A percentile compares a stretch with the other conserved stretches of the same genome.
Evolutionary conservation across 1,284 basidiomycete species (phyloP).

Genomic region (Tilletia caries): DNA sequence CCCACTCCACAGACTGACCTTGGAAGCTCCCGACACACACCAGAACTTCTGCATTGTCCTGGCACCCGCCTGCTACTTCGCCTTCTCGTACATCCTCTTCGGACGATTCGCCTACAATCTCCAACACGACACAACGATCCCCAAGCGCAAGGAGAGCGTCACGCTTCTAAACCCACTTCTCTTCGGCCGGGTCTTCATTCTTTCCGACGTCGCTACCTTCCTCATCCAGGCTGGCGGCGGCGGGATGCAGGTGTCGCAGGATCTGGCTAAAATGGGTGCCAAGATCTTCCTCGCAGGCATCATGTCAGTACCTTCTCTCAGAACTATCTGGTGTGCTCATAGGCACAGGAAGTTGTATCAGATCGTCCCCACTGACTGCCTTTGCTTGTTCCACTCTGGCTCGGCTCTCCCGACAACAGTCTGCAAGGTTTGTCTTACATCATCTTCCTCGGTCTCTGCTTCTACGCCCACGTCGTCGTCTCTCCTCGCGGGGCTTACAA

Average conservation of each 20-base stretch:
- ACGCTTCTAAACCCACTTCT: conserved; percentile 35
- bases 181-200: conserved; percentile 42
- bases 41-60: conserved; percentile 35
- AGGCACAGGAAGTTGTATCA: no score
- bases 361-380: no score
- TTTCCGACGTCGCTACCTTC: conserved; percentile 42
- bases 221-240: conserved; percentile 25
- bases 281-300: conserved; percentile 38
- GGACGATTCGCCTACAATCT: conserved; percentile 26
- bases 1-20: neutral
- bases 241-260: conserved; percentile 20
- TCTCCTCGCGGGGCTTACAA: neutral
- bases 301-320: conserved; percentile 7
- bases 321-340: no score
- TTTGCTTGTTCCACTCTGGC: neutral
- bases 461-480: conserved; percentile 16
- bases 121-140: conserved; percentile 23
- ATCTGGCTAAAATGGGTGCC: conserved; percentile 24
- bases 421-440: conserved; percentile 34
- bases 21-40: neutral
- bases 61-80: conserved; percentile 34
- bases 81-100: conserved; percentile 44
- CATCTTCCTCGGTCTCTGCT: conserved; percentile 22
- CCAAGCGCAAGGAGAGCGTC: conserved; percentile 20
- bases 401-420: neutral